Base-by-base conservation (phyloP, 164 flowering plant species). In the Magnolia changhungtana region DNA sequence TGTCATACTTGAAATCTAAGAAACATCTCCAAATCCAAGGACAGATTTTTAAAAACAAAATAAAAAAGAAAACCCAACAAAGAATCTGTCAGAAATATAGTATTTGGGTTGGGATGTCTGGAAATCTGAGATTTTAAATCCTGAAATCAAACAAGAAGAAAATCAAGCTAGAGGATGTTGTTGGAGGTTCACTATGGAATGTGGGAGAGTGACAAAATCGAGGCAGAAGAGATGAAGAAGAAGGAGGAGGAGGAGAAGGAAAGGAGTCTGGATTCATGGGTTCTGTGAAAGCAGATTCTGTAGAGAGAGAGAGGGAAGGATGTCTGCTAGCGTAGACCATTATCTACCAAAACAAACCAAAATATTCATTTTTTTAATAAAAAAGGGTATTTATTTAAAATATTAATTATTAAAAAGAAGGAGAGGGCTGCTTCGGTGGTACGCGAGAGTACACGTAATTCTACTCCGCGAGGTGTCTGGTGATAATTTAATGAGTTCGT, bases 301-400 rank as follows among this genome's bases (percentile, higher is more conserved):
- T 31, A 74, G 65, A 69, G 75, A 63, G 37, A 81, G 61, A 83
- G 82, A 82, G 68, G 72, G 81, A 80, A 77, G 83, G 83, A 83
- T 86, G 88, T 85, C 86, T 78, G 86, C 82, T 81, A 70, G 83
- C 81, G 68, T 13, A 74, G 71, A 66, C 86, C 87, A 86, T 87
- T 82, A 85, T 86, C 88, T 82, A 80, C 72, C 77, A 67, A 71
- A 69, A 37, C 45, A 37, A 37, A 37, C 4, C 45, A 37, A 19
- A 72, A 68, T 65, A 73, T 2, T 52, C 67, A 65, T 49, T 9
- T 59, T 11, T 31, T 68, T n/a, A 50, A 24, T 19, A 63, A 63
- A 69, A 63, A 74, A 5, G 45, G 45, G 45, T 37, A 37, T 37
- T 37, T 37, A 5, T 37, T 37, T 37, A 37, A 37, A 63, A 61